A percentile compares a stretch with the other conserved stretches of the same genome.
Evolutionary conservation across 352 stramenopile genomes (phyloP).

Genomic region (Halophytophthora batemanensis): DNA sequence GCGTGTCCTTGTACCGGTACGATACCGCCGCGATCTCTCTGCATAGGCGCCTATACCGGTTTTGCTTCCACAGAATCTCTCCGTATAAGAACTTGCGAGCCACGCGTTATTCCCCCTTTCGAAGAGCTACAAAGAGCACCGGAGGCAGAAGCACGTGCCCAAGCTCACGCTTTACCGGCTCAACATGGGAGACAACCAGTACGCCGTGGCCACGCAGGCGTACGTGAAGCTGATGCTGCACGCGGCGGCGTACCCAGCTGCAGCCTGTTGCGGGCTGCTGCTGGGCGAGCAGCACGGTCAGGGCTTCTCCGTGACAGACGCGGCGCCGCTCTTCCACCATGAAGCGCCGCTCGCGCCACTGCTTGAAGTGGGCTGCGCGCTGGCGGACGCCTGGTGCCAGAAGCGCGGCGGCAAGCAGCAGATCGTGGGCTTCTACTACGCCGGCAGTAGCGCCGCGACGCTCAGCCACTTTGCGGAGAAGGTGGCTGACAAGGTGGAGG

Average conservation of each 20-base stretch:
- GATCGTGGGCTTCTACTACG: slow-evolving; percentile 72
- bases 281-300: slow-evolving; percentile 47
- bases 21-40: no score
- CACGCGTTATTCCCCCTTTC: background rate
- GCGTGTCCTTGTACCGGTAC: no score
- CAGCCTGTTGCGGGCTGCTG: slow-evolving; percentile 50
- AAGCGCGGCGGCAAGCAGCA: slow-evolving; percentile 31
- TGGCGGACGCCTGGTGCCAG: slow-evolving; percentile 60
- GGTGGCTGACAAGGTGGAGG: slow-evolving; percentile 63
- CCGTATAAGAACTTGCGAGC: slow-evolving; percentile 25
- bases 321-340: slow-evolving; percentile 80
- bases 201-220: slow-evolving; percentile 53
- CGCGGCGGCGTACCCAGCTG: slow-evolving; percentile 51
- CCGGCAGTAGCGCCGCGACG: slow-evolving; percentile 27
- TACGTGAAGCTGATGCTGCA: slow-evolving; percentile 81
- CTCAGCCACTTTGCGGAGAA: slow-evolving; percentile 61
- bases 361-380: slow-evolving; percentile 59
- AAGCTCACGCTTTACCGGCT: background rate
- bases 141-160: no score
- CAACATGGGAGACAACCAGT: slow-evolving; percentile 48
- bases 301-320: slow-evolving; percentile 51
- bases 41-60: no score
- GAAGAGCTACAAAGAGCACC: slow-evolving; percentile 2
- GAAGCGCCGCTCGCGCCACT: slow-evolving; percentile 61
- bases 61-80: no score